A percentile compares a stretch with the other conserved stretches of the same genome.
Conservation (phyloP, 23 red algal genomes). For the Chondrus crispus region DNA sequence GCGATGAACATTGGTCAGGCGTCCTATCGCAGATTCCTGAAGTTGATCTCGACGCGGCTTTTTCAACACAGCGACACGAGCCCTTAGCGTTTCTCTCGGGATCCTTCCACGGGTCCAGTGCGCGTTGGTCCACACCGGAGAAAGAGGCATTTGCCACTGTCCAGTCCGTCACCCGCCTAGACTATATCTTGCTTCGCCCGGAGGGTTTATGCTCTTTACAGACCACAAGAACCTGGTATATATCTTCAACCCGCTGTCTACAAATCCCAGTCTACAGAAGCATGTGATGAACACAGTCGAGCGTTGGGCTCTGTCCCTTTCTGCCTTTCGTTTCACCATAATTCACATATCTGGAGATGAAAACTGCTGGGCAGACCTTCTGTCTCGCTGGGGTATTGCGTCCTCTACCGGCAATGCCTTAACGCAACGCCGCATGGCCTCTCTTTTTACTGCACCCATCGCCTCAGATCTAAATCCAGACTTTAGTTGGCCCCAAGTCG, state of each 20-base stretch:
- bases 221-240: constrained; percentile 12
- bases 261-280: background rate
- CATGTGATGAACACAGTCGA: background rate
- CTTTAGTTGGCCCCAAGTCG: background rate
- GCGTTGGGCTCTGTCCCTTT: background rate
- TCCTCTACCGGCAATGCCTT: background rate
- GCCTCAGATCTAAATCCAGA: background rate
- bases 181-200: background rate
- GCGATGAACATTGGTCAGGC: background rate
- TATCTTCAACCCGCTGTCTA: background rate
- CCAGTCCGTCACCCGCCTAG: background rate
- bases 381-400: background rate
- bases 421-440: background rate
- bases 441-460: background rate
- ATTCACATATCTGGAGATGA: background rate
- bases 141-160: background rate
- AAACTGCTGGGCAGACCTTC: constrained; percentile 13
- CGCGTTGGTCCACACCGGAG: background rate
- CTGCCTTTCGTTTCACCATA: background rate
- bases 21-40: background rate
- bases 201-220: background rate
- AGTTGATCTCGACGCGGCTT: background rate
- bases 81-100: background rate
- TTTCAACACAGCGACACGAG: background rate
- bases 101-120: background rate